phyloP scores from a whole-genome alignment of 441 rosid genomes.

The Dalechampia spathulata region DNA sequence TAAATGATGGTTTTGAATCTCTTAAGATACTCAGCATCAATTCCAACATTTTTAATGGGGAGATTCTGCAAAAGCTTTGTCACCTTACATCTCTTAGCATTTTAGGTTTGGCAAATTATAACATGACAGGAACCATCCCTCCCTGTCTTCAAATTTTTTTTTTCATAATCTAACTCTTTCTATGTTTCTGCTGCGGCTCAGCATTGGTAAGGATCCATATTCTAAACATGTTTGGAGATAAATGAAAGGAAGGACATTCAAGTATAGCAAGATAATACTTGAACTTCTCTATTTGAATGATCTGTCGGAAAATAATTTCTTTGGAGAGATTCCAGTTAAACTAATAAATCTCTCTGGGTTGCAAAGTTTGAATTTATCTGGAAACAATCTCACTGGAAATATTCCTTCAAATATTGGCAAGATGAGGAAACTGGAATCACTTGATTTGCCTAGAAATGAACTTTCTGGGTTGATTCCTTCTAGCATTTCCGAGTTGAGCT shows the following conservation, averaged over 20 bases:
- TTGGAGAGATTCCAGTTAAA: conserved; percentile 18
- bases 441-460: conserved; percentile 24
- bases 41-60: conserved; percentile 14
- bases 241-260: conserved; percentile 10
- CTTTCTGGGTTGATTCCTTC: conserved; percentile 24
- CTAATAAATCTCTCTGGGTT: conserved; percentile 14
- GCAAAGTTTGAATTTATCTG: conserved; percentile 19
- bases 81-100: conserved; percentile 13
- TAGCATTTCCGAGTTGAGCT: conserved; percentile 13
- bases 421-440: conserved; percentile 16
- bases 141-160: conserved; percentile 7
- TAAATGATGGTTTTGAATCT: conserved; percentile 6
- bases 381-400: conserved; percentile 16
- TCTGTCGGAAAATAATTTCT: conserved; percentile 21
- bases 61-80: conserved; percentile 10
- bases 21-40: conserved; percentile 8
- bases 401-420: conserved; percentile 18
- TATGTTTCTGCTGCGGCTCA: too few relatives aligned
- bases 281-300: conserved; percentile 16
- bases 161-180: neutral
- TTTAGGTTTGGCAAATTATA: conserved; percentile 13
- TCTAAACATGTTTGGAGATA: conserved; percentile 5
- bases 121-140: conserved; percentile 17
- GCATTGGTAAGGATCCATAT: neutral
- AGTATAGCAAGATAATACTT: neutral